phyloP scores from a whole-genome alignment of 108 stramenopile species.

The Skeletonema tropicum region DNA sequence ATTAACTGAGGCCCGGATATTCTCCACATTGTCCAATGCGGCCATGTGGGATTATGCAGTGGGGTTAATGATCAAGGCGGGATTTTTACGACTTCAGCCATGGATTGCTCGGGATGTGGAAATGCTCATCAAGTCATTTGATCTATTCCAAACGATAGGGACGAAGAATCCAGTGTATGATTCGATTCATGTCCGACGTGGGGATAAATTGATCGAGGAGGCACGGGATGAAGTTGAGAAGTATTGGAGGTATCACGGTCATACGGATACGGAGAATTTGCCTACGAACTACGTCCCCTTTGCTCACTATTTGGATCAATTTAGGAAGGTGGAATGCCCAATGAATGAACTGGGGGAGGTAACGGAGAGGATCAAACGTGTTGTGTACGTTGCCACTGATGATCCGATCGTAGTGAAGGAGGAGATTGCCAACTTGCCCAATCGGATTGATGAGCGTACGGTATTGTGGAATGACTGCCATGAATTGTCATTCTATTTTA shows the following conservation, averaged over 20 bases:
- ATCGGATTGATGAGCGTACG: slow-evolving; percentile 1
- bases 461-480: slow-evolving; percentile 33
- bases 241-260: slow-evolving; percentile 41
- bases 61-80: slow-evolving; percentile 32
- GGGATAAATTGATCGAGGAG: slow-evolving; percentile 46
- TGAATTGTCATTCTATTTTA: slow-evolving; percentile 42
- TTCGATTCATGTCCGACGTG: slow-evolving; percentile 52
- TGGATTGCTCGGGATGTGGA: slow-evolving; percentile 38
- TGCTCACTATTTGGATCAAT: slow-evolving; percentile 25
- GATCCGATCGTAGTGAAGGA: slow-evolving; percentile 34
- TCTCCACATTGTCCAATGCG: neutral
- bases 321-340: slow-evolving; percentile 8
- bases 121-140: slow-evolving; percentile 12
- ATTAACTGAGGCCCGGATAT: slow-evolving; percentile 6
- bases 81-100: slow-evolving; percentile 26
- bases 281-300: slow-evolving; percentile 35
- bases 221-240: slow-evolving; percentile 15
- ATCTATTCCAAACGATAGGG: slow-evolving; percentile 3
- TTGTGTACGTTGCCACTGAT: slow-evolving; percentile 48
- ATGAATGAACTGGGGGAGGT: slow-evolving; percentile 11
- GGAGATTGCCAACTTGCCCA: slow-evolving; percentile 32
- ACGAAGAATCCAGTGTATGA: neutral
- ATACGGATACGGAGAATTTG: slow-evolving; percentile 15
- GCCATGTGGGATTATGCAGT: slow-evolving; percentile 18
- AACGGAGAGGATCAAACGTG: neutral